These are phyloP conservation scores for Ceratobasidium theobromae DNA, from an alignment of 1,284 basidiomycete species.

Conservation along the genomic window DNA sequence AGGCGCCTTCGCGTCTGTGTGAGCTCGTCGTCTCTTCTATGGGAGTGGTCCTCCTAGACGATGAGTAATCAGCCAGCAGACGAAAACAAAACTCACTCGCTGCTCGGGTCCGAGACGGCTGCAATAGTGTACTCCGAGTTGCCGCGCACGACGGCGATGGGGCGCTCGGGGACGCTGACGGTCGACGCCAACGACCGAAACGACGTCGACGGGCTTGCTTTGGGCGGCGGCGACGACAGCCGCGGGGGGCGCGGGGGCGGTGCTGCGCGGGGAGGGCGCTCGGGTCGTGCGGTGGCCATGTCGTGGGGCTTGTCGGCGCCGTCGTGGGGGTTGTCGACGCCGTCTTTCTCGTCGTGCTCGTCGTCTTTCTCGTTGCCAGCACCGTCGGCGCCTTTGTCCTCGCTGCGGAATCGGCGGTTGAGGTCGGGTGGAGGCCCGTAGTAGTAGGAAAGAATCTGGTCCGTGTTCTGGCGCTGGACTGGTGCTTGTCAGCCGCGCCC, in stretches of 20 bases:
- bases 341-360: too few species aligned
- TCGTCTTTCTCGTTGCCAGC: too few species aligned
- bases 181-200: conserved; percentile 2
- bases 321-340: conserved; percentile 34
- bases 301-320: conserved; percentile 32
- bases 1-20: conserved; percentile 22
- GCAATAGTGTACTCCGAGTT: conserved; percentile 31
- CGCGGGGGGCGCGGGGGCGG: conserved; percentile 12
- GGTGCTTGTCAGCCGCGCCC: neutral
- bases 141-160: neutral
- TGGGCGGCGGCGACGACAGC: conserved; percentile 24
- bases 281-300: neutral
- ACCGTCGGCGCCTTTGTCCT: too few species aligned
- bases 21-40: neutral
- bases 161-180: neutral
- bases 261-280: conserved; percentile 6
- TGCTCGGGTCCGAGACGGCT: conserved; percentile 26
- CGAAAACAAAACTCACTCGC: conserved; percentile 13
- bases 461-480: conserved; percentile 26
- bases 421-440: too few species aligned
- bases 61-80: neutral
- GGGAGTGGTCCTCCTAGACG: neutral
- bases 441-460: conserved; percentile 16
- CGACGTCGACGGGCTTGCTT: neutral
- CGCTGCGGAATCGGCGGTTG: neutral